These are phyloP conservation scores for Blattamonas nauphoetae DNA, from an alignment of 78 protist species.

Conservation along the genomic window DNA sequence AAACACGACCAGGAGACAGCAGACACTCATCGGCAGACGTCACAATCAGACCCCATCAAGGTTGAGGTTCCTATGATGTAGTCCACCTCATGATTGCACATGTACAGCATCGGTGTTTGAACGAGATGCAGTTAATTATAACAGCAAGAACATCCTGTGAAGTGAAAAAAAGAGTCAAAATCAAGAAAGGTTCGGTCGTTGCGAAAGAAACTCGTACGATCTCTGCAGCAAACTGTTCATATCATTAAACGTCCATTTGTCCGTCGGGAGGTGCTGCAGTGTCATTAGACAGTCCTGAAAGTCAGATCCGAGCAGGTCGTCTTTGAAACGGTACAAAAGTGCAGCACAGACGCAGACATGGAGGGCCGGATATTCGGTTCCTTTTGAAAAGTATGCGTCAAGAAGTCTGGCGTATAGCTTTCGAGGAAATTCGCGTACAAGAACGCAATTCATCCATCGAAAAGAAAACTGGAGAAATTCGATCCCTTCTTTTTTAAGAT, in stretches of 20 bases:
- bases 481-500: conserved; percentile 45
- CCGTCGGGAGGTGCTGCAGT: conserved; percentile 76
- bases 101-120: too few species aligned
- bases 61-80: too few species aligned
- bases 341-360: conserved; percentile 91
- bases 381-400: conserved; percentile 69
- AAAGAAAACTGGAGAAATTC: conserved; percentile 77
- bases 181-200: too few species aligned
- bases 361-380: conserved; percentile 14
- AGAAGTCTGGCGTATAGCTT: conserved; percentile 49
- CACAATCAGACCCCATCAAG: too few species aligned
- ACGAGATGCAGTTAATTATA: too few species aligned
- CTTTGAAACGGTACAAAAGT: conserved; percentile 54
- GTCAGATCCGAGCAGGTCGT: conserved; percentile 42
- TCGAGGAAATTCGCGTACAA: conserved; percentile 74
- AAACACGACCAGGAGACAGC: too few species aligned
- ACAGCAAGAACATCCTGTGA: too few species aligned
- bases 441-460: conserved; percentile 93
- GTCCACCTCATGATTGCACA: too few species aligned
- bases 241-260: conserved; percentile 58
- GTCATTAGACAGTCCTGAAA: conserved; percentile 59
- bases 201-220: too few species aligned
- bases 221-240: too few species aligned
- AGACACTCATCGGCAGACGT: too few species aligned
- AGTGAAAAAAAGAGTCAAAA: too few species aligned